phyloP scores from a whole-genome alignment of 208 protist species.

The Porcisia hertigi region DNA sequence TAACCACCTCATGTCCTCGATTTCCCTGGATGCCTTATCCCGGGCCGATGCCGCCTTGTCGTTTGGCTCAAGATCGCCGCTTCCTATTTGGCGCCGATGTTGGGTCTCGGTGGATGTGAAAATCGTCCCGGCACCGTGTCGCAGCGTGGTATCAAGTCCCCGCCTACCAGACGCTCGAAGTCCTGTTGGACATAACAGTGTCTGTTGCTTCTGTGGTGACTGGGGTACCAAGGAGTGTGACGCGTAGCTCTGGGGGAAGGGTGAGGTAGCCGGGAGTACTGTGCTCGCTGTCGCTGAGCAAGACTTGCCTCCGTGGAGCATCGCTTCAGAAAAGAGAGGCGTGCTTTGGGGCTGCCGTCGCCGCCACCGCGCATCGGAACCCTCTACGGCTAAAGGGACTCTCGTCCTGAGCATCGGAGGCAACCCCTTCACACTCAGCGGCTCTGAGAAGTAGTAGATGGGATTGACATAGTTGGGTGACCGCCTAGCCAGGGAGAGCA shows the following conservation, averaged over 20 bases:
- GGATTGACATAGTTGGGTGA: background rate
- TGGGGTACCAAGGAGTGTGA: background rate
- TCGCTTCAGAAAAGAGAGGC: constrained; percentile 2
- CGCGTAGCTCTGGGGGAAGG: background rate
- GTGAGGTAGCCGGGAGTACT: background rate
- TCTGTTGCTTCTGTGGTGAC: background rate
- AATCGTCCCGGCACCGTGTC: background rate
- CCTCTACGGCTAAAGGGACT: background rate
- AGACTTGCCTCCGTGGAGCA: background rate
- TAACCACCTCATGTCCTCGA: too few species aligned
- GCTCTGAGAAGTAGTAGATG: background rate
- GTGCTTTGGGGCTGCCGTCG: background rate
- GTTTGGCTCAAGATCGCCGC: background rate
- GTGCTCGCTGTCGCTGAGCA: background rate
- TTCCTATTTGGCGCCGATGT: background rate
- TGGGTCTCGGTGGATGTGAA: background rate
- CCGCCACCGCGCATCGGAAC: background rate
- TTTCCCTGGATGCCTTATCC: background rate
- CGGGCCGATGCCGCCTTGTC: background rate
- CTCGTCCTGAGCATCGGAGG: background rate
- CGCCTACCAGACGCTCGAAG: background rate
- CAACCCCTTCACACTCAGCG: background rate
- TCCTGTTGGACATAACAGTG: too few species aligned
- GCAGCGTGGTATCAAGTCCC: background rate
- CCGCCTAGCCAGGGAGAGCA: constrained; percentile 42